phyloP scores from a whole-genome alignment of 768 basidiomycete species.

The Panaeolus cyanescens region DNA sequence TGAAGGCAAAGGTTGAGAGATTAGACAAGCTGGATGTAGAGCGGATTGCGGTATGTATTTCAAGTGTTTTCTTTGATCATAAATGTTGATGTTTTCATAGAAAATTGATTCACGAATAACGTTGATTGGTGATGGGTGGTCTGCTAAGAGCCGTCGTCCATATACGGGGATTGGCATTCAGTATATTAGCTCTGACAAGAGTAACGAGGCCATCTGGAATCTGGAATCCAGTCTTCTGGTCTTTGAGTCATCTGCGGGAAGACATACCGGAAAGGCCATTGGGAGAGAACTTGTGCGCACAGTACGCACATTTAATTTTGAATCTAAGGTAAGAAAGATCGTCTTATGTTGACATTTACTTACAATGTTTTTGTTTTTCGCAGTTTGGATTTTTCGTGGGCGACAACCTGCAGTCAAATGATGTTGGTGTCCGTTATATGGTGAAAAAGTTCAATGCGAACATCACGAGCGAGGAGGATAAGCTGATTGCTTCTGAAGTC shows the following conservation, averaged over 20 bases:
- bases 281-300: slow-evolving; percentile 14
- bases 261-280: slow-evolving; percentile 16
- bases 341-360: background rate
- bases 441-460: slow-evolving; percentile 9
- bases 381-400: slow-evolving; percentile 16
- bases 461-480: background rate
- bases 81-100: background rate
- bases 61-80: background rate
- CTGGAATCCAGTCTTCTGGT: slow-evolving; percentile 14
- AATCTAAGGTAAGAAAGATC: slow-evolving; percentile 12
- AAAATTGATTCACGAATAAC: slow-evolving; percentile 10
- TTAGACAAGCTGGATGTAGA: slow-evolving; percentile 13
- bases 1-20: slow-evolving; percentile 8
- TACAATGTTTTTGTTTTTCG: background rate
- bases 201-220: slow-evolving; percentile 10
- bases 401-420: slow-evolving; percentile 13
- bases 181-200: slow-evolving; percentile 10
- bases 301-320: slow-evolving; percentile 13
- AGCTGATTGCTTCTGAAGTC: slow-evolving; percentile 11
- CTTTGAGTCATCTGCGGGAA: slow-evolving; percentile 11
- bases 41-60: slow-evolving; percentile 11
- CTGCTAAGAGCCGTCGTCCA: slow-evolving; percentile 8
- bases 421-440: slow-evolving; percentile 11
- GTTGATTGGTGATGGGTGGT: slow-evolving; percentile 18
- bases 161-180: slow-evolving; percentile 14